Evolutionary conservation across 2,329 filamentous ascomycete genomes (phyloP).

Genomic region (Penicillium hordei): DNA sequence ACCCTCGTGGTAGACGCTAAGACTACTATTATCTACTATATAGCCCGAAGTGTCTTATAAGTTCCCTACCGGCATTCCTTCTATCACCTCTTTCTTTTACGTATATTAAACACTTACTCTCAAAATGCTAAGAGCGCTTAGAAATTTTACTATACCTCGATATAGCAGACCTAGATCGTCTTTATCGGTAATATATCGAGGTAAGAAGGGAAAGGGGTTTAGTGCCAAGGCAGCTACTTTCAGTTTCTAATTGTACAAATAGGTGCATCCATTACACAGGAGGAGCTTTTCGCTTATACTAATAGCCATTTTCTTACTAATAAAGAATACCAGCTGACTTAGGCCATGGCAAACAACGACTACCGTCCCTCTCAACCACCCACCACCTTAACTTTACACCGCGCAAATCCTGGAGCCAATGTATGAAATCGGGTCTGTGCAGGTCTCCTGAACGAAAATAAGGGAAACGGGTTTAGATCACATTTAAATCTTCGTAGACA

Average conservation of each 20-base stretch:
- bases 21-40: neutral
- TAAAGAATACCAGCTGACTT: neutral
- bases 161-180: conserved; percentile 4
- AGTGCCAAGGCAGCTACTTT: conserved; percentile 3
- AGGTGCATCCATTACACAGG: conserved; percentile 24
- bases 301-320: neutral
- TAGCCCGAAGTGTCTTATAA: neutral
- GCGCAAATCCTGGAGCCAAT: too few species aligned
- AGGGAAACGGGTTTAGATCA: too few species aligned
- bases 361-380: too few species aligned
- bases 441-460: too few species aligned
- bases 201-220: conserved; percentile 12
- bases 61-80: neutral
- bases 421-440: too few species aligned
- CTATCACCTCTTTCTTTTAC: neutral
- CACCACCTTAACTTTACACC: too few species aligned
- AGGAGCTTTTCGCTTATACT: conserved; percentile 22
- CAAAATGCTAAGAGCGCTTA: conserved; percentile 6
- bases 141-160: conserved; percentile 3
- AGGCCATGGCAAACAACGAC: neutral
- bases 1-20: neutral
- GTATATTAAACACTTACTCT: neutral
- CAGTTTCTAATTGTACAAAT: conserved; percentile 7
- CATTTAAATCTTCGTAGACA: too few species aligned
- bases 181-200: conserved; percentile 18